Base-by-base conservation (phyloP, 208 protist genomes). In the Trypanosoma lewisi region DNA sequence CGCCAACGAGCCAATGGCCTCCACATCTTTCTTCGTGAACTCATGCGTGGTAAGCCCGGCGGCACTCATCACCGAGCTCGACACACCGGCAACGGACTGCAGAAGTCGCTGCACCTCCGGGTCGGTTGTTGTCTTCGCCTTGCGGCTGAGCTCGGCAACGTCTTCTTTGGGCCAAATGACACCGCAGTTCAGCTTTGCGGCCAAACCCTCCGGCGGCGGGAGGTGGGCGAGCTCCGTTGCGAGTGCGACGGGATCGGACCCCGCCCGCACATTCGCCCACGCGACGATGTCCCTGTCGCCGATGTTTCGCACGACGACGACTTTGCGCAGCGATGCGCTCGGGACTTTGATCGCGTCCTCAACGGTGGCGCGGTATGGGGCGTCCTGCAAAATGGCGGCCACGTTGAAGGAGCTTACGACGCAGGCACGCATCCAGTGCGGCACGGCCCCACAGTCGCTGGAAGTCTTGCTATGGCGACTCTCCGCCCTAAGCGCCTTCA, bases 81-180 rank as follows among this genome's bases (percentile, higher is more conserved):
- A 74, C 23, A 62, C 55, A 31, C 51, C 54, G 1, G 66, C 51
- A 45, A 87, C 71, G 6, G 47, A 60, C 12, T 60, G 63, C 48
- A 74, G 68, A 31, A 50, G 23, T 12, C 19, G 27, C 41, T 27
- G 21, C 55, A 21, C 1, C 45, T 25, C 21, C 42, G 55, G 70
- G 23, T 62, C 63, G 23, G 74, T 33, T 8, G 1, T 17, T 11
- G 52, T 37, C 67, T 83, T 87, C 9, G 70, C 60, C 58, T 63
- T 63, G 39, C 72, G 68, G 42, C 37, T 64, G 30, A 92, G 63
- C 17, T 86, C 82, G 7, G 61, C 63, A 21, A 70, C 19, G 19
- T 87, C 75, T 16, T 92, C 85, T 67, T 92, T 92, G 3, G 73
- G 61, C 82, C 82, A 86, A 45, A 92, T 8, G 25, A 92, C 66